Evolutionary conservation across 1,284 basidiomycete genomes (phyloP).

Genomic region (Peniophora sp.): DNA sequence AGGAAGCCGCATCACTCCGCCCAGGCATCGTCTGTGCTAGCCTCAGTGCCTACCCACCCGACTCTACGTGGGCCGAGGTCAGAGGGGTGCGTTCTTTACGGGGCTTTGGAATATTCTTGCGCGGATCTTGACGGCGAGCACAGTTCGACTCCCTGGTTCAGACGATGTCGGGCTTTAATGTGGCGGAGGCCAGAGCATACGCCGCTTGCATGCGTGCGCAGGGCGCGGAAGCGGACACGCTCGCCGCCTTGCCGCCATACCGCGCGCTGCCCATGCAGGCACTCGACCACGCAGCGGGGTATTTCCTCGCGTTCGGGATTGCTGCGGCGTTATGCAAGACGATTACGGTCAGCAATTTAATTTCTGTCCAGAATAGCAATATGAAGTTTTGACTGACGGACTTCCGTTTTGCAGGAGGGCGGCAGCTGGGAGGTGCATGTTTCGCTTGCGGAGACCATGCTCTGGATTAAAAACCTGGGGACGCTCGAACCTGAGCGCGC

Average conservation of each 20-base stretch:
- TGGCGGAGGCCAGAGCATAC: slow-evolving; percentile 46
- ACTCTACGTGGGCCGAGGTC: slow-evolving; percentile 40
- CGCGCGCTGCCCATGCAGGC: slow-evolving; percentile 53
- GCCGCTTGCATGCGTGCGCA: slow-evolving; percentile 17
- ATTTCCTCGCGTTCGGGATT: slow-evolving; percentile 53
- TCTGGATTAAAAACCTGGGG: slow-evolving; percentile 51
- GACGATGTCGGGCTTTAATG: slow-evolving; percentile 57
- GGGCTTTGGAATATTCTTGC: neutral
- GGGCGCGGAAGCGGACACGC: slow-evolving; percentile 26
- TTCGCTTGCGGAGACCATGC: slow-evolving; percentile 46
- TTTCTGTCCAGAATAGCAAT: neutral
- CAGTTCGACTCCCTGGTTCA: slow-evolving; percentile 67
- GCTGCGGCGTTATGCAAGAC: slow-evolving; percentile 46
- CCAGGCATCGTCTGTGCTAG: slow-evolving; percentile 55
- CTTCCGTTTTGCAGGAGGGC: slow-evolving; percentile 35
- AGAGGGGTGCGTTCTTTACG: slow-evolving; percentile 34
- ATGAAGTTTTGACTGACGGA: neutral
- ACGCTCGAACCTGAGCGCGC: slow-evolving; percentile 30
- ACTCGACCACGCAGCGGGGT: slow-evolving; percentile 55
- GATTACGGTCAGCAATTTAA: slow-evolving; percentile 32
- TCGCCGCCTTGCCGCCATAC: slow-evolving; percentile 40
- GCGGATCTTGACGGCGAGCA: neutral
- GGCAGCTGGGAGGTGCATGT: slow-evolving; percentile 56
- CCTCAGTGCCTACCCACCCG: slow-evolving; percentile 51
- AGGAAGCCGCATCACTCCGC: slow-evolving; percentile 29